These are phyloP conservation scores for Mortierella sp. DNA, from an alignment of 371 early-diverging fungal genomes.

Conservation along the genomic window DNA sequence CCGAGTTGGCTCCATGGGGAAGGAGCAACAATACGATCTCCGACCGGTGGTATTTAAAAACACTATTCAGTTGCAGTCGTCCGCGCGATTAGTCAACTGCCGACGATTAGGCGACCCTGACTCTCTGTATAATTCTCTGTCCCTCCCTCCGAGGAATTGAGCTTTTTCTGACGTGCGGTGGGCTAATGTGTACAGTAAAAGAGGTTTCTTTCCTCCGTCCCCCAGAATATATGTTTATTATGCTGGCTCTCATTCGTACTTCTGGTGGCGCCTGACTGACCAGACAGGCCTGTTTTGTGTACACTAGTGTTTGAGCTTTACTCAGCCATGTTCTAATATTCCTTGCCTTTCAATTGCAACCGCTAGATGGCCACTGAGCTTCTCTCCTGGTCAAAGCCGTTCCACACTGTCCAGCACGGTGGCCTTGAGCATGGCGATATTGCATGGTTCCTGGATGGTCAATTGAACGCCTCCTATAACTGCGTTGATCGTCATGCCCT, in stretches of 20 bases:
- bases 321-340: background rate
- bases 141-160: too few species aligned
- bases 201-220: too few species aligned
- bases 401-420: conserved; percentile 72
- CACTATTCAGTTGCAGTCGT: background rate
- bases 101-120: conserved; percentile 8
- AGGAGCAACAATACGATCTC: background rate
- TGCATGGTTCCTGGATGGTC: conserved; percentile 94
- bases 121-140: too few species aligned
- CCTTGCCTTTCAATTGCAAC: background rate
- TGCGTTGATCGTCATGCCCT: conserved; percentile 96
- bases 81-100: too few species aligned
- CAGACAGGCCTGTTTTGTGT: background rate
- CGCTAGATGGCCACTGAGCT: conserved; percentile 75
- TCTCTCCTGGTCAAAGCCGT: conserved; percentile 83
- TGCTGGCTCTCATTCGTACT: background rate
- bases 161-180: too few species aligned
- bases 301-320: too few species aligned
- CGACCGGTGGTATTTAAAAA: background rate
- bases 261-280: conserved; percentile 5
- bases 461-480: conserved; percentile 95
- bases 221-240: background rate
- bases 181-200: too few species aligned
- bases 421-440: conserved; percentile 82
- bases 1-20: conserved; percentile 1